These are phyloP conservation scores for Seiridium cupressi DNA, from an alignment of 2,329 filamentous ascomycete genomes.

Conservation along the genomic window DNA sequence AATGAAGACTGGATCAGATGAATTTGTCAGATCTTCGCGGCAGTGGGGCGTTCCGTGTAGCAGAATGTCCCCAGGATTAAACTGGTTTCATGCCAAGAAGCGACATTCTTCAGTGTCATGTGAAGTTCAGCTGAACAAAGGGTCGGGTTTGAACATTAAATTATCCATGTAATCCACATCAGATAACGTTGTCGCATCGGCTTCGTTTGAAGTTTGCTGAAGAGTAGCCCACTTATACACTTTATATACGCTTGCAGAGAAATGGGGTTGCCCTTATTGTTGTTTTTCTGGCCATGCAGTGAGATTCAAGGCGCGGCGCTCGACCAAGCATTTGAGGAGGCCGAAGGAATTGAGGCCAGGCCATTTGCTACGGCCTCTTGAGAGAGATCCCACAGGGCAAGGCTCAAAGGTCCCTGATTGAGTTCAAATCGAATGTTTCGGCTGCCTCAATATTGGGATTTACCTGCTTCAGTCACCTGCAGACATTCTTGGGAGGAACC, in stretches of 20 bases:
- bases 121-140: not conserved
- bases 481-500: not conserved
- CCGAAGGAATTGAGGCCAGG: too few relatives aligned
- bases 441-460: not conserved
- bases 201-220: not conserved
- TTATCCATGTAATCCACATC: not conserved
- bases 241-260: too few relatives aligned
- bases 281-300: too few relatives aligned
- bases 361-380: too few relatives aligned
- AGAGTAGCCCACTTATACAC: not conserved
- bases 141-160: not conserved
- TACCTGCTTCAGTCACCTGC: not conserved
- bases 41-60: constrained; percentile 19
- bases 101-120: not conserved
- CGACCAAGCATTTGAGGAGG: too few relatives aligned
- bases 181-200: not conserved
- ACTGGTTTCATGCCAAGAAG: constrained; percentile 7
- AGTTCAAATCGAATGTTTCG: not conserved
- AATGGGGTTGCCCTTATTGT: too few relatives aligned
- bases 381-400: not conserved
- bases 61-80: constrained; percentile 13
- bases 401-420: not conserved
- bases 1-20: constrained; percentile 1
- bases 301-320: too few relatives aligned
- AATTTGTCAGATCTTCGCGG: constrained; percentile 9